Evolutionary conservation across 2,329 filamentous ascomycete species (phyloP), one percentile per base, ranked within the genome.

Genomic region (Teratosphaeria pseudoeucalypti): DNA sequence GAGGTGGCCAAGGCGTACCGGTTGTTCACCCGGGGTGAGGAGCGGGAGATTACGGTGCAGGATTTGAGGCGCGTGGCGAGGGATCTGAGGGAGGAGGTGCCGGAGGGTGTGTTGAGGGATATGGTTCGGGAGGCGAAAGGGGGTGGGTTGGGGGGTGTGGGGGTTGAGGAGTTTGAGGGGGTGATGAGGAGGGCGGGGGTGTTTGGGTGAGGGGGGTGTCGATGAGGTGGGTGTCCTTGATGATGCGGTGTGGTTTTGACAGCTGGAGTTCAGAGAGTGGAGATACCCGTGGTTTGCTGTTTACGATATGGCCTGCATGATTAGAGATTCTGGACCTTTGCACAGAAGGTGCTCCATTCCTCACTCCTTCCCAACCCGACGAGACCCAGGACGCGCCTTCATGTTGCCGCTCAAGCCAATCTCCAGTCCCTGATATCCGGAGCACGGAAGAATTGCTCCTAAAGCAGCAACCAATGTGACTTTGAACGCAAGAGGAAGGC

Each of bases 81-180:
- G 66, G 83, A 90, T 67, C 76, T 99, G 67, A 89, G 90, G 74
- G 90, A 96, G 75, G 90, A 86, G 57, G 86, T 95, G 27, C 83
- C 84, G 61, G 94, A 97, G 68, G 86, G 90, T 55, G 75, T 95
- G 70, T 77, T 99, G 70, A 85, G 84, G 76, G 91, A 96, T 77
- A 99, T 99, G 94, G 87, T 99, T 60, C 78, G 91, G 55, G 92
- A 97, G 79, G 94, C 92, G 55, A 96, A 95, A 73, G 89, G 89
- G 2, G 90, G 89, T 1, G 84, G 81, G 3, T 86, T 88, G 16
- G 82, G 79, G 59, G 90, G 88, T 7, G 92, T 95, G 10, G 83
- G 79, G 49, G 78, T 86, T 69, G 86, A 88, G 57, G 90, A 96
- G 70, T 96, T 96, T 75, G 87, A 91, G 74, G 83, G 83, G 58